phyloP scores from a whole-genome alignment of 805 yeast genomes.

The Pichia ethanolica region DNA sequence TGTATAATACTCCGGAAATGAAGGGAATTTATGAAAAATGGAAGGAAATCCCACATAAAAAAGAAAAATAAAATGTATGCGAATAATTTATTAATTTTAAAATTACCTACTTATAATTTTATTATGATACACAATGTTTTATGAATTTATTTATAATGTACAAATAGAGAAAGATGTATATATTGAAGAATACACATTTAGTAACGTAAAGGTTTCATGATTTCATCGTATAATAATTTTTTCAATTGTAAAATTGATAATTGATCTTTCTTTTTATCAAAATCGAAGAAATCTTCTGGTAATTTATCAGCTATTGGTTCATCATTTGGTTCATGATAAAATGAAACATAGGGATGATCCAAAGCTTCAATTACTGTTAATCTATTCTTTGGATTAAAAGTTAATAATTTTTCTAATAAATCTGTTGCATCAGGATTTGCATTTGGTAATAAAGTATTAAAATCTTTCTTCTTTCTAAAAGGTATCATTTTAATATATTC shows the following conservation, averaged over 20 bases:
- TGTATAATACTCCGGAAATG: no score
- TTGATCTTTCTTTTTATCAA: slow-evolving; percentile 77
- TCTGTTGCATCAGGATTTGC: slow-evolving; percentile 66
- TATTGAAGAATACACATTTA: no score
- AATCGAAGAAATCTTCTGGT: slow-evolving; percentile 81
- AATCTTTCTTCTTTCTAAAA: slow-evolving; percentile 53
- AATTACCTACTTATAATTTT: not conserved
- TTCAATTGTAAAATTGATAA: slow-evolving; percentile 71
- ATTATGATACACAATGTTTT: no score
- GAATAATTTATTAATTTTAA: not conserved
- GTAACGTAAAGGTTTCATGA: slow-evolving; percentile 44
- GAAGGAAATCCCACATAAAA: no score
- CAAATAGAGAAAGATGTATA: no score
- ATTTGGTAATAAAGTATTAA: slow-evolving; percentile 40
- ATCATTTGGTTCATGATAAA: slow-evolving; percentile 93
- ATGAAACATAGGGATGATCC: slow-evolving; percentile 72
- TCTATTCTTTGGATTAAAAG: slow-evolving; percentile 77
- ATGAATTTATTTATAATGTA: no score
- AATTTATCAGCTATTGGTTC: slow-evolving; percentile 84
- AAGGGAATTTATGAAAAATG: no score
- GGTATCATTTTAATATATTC: slow-evolving; percentile 83
- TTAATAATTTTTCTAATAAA: slow-evolving; percentile 57
- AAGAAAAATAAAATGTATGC: not conserved
- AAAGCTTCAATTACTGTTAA: slow-evolving; percentile 81
- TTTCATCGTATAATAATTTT: slow-evolving; percentile 70